Base-by-base conservation (phyloP, 129 eudicot genomes). In the Apium graveolens region DNA sequence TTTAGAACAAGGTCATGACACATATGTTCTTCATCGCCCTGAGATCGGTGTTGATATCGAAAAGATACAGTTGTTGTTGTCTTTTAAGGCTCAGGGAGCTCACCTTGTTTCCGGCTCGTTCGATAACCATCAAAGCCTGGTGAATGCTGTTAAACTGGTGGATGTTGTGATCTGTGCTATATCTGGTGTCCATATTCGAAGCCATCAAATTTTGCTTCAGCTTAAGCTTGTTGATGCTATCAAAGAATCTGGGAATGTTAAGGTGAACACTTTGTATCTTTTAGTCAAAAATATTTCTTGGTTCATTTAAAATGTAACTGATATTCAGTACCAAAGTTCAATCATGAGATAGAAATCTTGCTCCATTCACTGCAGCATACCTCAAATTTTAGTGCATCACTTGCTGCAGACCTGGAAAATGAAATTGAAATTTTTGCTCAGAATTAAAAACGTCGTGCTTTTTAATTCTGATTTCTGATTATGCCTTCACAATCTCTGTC, bases 181-280 rank as follows among this genome's bases (percentile, higher is more conserved):
- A 2, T 93, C 97, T 0, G 97, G 98, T 31, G 96, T 93, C 39
- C 98, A 93, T 79, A 81, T 93, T 5, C 84, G 98, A 43, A 89
- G 90, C 75, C 98, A 93, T 62, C 87, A 89, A 11, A 82, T 93
- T 11, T 71, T 90, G 77, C 45, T 90, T 81, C 97, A 93, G 81
- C 96, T 93, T 66, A 90, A 90, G 87, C 89, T 93, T 62, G 94
- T 93, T 79, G 94, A 93, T 48, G 98, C 97, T 74, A 93, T 93
- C 37, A 90, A 86, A 79, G 91, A 93, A 76, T 97, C 97, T 21
- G 97, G 98, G 21, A 93, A 90, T 70, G 70, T 93, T 38, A 87
- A 90, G 98, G 98, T 93, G 34, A 84, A 13, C n/a, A 27, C 3
- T 29, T n/a, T 26, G 34, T 12, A 26, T 11, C 2, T 21, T 51